Conservation (phyloP, 1,139 yeast species). For the Suhomyces bolitotheri region DNA sequence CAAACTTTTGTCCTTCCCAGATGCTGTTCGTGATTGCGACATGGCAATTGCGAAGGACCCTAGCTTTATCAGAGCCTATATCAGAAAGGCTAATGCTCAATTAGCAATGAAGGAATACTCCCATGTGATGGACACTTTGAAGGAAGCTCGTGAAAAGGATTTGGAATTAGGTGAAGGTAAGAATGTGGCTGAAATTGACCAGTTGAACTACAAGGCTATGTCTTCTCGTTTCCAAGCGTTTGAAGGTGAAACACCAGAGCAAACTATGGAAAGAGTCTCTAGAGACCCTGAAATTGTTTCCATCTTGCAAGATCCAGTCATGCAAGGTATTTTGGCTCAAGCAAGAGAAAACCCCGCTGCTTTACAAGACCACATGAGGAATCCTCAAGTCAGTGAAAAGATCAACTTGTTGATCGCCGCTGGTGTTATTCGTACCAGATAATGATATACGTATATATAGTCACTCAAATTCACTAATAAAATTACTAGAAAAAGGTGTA, state of each 20-base stretch:
- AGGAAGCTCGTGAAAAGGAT: constrained; percentile 75
- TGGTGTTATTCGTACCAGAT: constrained; percentile 94
- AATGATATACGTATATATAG: constrained; percentile 18
- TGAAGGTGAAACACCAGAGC: constrained; percentile 93
- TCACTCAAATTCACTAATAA: not conserved
- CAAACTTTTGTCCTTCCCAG: constrained; percentile 95
- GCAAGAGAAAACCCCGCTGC: constrained; percentile 97
- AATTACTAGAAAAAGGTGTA: not conserved
- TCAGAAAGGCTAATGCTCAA: constrained; percentile 94
- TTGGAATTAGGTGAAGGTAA: constrained; percentile 55
- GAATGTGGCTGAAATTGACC: constrained; percentile 77
- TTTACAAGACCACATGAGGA: constrained; percentile 94
- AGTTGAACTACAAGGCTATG: constrained; percentile 74
- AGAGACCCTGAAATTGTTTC: constrained; percentile 92
- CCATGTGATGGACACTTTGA: constrained; percentile 78
- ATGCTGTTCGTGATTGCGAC: constrained; percentile 91
- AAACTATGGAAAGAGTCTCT: constrained; percentile 86
- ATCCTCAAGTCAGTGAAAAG: constrained; percentile 89
- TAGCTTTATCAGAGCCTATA: constrained; percentile 86
- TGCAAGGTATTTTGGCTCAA: constrained; percentile 93
- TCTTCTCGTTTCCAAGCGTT: constrained; percentile 75
- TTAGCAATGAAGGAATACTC: constrained; percentile 87
- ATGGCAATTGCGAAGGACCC: constrained; percentile 88
- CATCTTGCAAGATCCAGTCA: constrained; percentile 92
- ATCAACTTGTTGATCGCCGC: constrained; percentile 91